phyloP scores from a whole-genome alignment of 805 yeast genomes.

The Metschnikowia lachancei region DNA sequence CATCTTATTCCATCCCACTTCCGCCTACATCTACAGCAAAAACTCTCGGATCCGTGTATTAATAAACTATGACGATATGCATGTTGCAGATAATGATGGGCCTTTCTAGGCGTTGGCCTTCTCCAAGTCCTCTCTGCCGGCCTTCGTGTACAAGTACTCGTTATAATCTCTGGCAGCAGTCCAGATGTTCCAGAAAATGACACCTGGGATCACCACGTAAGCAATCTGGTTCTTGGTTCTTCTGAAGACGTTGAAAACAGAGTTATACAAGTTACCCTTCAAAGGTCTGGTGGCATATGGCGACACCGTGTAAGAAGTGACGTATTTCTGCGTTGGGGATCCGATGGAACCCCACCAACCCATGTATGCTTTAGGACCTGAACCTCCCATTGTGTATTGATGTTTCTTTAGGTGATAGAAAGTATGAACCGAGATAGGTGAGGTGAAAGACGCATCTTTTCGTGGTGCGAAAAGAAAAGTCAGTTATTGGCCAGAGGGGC shows the following conservation, averaged over 20 bases:
- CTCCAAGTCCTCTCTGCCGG: conserved; percentile 92
- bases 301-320: conserved; percentile 85
- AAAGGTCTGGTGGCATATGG: conserved; percentile 92
- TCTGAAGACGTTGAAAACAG: conserved; percentile 91
- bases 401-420: neutral
- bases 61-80: neutral
- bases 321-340: conserved; percentile 80
- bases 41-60: conserved; percentile 1
- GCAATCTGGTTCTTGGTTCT: conserved; percentile 84
- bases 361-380: conserved; percentile 74
- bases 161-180: conserved; percentile 83
- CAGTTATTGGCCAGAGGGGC: conserved; percentile 17
- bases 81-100: neutral
- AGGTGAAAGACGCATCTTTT: neutral
- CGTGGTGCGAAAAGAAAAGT: conserved; percentile 17
- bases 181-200: conserved; percentile 85
- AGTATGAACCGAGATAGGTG: neutral
- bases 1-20: neutral
- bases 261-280: conserved; percentile 79
- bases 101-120: conserved; percentile 45
- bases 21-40: neutral
- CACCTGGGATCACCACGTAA: conserved; percentile 73
- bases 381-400: conserved; percentile 54
- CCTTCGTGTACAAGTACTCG: conserved; percentile 93
- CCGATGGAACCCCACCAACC: conserved; percentile 97